Base-by-base conservation (phyloP, 805 yeast genomes). In the Metahyphopichia silvanorum region DNA sequence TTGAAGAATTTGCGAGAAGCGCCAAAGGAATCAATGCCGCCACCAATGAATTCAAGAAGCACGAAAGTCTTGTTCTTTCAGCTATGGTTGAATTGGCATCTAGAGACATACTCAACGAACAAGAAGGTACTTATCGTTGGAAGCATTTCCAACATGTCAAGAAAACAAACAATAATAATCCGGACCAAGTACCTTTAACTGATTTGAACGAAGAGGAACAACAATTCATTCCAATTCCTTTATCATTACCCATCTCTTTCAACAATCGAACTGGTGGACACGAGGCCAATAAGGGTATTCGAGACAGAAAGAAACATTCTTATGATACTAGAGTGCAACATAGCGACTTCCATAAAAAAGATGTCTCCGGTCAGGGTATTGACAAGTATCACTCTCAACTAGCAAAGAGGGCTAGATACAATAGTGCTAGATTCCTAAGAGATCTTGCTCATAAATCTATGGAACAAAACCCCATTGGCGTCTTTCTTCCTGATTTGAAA, bases 301-400 rank as follows among this genome's bases (percentile, higher is more conserved):
- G 95, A 35, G 96, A 88, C 38, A 77, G 76, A 50, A 91, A 91
- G 62, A 77, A 79, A 34, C 76, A 79, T 33, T 86, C 96, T 6
- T 71, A 80, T 1, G 98, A 91, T 55, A 73, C 89, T 1, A 75
- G 98, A 52, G 79, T 89, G 21, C 79, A 79, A 29, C 77, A 79
- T 21, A 83, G 73, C 46, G 62, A 62, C n/a, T 57, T 53, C 9
- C 96, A 89, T 54, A 63, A 66, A 37, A 64, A 66, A 10, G 96
- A 89, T 53, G 89, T 89, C 8, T 74, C 65, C 7, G 97, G 97
- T 3, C 62, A 65, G 13, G 96, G 96, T 10, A 48, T 57, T 2
- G 97, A 89, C 53, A 71, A 77, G 37, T 72, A 70, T 65, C 75
- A 73, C 42, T 52, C 69, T 11, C 49, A 53, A 11, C 55, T 60